A percentile compares a stretch with the other conserved stretches of the same genome.
These are phyloP conservation scores for Serendipita sp. DNA, from an alignment of 768 basidiomycete genomes.

Conservation along the genomic window DNA sequence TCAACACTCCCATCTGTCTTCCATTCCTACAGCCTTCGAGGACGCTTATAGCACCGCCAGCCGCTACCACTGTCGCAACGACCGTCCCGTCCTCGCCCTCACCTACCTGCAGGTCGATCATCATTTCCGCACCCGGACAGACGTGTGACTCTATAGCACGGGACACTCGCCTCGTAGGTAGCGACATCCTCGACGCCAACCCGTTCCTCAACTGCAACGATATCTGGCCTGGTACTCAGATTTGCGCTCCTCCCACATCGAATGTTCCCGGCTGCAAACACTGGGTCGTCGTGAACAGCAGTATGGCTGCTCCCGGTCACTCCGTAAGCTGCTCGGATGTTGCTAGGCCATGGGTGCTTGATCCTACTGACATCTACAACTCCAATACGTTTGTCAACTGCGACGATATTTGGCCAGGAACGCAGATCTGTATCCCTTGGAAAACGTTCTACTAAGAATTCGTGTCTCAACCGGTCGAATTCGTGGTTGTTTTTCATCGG, in stretches of 20 bases:
- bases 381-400: background rate
- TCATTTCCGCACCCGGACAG: background rate
- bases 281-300: background rate
- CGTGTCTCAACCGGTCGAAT: too few species aligned
- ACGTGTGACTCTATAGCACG: background rate
- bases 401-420: background rate
- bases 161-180: background rate
- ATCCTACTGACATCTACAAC: too few species aligned
- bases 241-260: background rate
- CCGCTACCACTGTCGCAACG: too few species aligned
- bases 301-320: too few species aligned
- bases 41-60: too few species aligned
- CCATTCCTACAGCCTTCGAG: too few species aligned
- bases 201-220: background rate
- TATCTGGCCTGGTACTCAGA: background rate
- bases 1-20: too few species aligned
- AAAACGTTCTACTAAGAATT: too few species aligned
- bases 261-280: background rate
- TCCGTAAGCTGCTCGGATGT: too few species aligned
- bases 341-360: too few species aligned
- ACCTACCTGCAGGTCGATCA: background rate
- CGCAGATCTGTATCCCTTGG: background rate
- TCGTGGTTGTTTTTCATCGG: too few species aligned
- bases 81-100: background rate
- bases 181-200: background rate